Conservation (phyloP, 2,329 filamentous ascomycete species). For the Verticillium zaregamsianum region DNA sequence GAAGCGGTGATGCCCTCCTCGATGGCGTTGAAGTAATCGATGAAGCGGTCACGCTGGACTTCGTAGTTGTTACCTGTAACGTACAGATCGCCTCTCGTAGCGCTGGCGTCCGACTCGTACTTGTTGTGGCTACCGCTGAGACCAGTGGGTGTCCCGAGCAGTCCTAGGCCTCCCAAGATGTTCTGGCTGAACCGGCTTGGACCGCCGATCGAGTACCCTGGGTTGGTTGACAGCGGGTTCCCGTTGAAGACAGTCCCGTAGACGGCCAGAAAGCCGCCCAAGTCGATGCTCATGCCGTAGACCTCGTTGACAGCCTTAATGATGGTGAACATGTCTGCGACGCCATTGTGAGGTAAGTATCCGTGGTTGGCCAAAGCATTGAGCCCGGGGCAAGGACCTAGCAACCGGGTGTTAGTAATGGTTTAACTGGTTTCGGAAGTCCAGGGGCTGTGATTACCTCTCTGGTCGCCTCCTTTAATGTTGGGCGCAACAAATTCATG, state of each 20-base stretch:
- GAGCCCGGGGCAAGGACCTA: conserved; percentile 26
- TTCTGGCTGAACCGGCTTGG: conserved; percentile 30
- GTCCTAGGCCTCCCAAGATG: conserved; percentile 36
- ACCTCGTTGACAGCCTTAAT: conserved; percentile 20
- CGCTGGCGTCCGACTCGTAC: conserved; percentile 49
- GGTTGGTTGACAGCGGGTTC: conserved; percentile 43
- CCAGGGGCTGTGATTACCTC: conserved; percentile 4
- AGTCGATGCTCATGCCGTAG: conserved; percentile 42
- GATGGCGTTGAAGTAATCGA: conserved; percentile 37
- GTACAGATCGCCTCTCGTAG: conserved; percentile 50
- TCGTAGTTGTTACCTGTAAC: conserved; percentile 42
- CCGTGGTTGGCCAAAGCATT: conserved; percentile 32
- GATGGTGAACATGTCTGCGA: conserved; percentile 14
- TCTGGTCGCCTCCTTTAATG: conserved; percentile 18
- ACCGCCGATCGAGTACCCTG: conserved; percentile 50
- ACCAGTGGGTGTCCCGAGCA: conserved; percentile 41
- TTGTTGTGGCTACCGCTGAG: conserved; percentile 50
- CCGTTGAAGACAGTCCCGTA: conserved; percentile 45
- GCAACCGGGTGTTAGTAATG: too few relatives aligned
- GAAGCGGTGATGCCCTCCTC: conserved; percentile 25
- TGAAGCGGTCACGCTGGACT: conserved; percentile 48
- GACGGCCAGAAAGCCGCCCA: conserved; percentile 34
- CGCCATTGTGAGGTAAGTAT: conserved; percentile 25
- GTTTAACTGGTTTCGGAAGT: too few relatives aligned
- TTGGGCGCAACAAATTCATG: conserved; percentile 21